phyloP scores from a whole-genome alignment of 2,329 filamentous ascomycete species.

The Aspergillus puulaauensis region DNA sequence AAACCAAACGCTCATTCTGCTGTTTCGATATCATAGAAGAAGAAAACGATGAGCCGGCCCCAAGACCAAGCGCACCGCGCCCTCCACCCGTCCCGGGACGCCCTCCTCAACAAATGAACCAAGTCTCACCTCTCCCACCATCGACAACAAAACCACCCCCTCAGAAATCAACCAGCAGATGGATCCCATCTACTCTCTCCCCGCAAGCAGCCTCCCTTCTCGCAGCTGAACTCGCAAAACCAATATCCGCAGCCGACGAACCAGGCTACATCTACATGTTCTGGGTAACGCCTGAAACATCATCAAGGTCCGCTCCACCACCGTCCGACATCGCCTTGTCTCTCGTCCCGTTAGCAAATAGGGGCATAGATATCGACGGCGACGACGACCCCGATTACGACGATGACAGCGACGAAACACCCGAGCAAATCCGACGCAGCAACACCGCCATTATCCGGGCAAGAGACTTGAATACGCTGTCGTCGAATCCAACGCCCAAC shows the following conservation, averaged over 20 bases:
- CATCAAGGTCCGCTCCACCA: constrained; percentile 47
- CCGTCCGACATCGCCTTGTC: constrained; percentile 61
- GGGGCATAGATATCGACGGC: not conserved
- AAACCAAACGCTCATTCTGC: constrained; percentile 30
- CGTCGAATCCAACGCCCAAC: constrained; percentile 27
- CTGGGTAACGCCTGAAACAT: constrained; percentile 76
- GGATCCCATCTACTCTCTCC: constrained; percentile 68
- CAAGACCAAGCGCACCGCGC: constrained; percentile 19
- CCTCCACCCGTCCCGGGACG: not conserved
- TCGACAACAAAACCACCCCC: constrained; percentile 2
- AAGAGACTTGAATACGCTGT: constrained; percentile 32
- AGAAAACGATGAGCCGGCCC: constrained; percentile 2
- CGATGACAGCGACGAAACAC: constrained; percentile 22
- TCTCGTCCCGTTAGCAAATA: constrained; percentile 52
- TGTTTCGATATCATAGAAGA: constrained; percentile 35
- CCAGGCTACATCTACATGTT: constrained; percentile 98
- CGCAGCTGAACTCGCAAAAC: constrained; percentile 74
- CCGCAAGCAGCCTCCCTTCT: constrained; percentile 69
- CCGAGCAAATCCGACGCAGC: constrained; percentile 28
- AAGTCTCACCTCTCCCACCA: constrained; percentile 7
- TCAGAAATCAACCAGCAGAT: constrained; percentile 19
- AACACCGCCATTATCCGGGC: constrained; percentile 41
- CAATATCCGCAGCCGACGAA: constrained; percentile 71
- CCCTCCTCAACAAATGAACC: constrained; percentile 12
- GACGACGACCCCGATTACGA: not conserved